Base-by-base conservation (phyloP, 305 asterid genomes). In the Ilex paraguariensis region DNA sequence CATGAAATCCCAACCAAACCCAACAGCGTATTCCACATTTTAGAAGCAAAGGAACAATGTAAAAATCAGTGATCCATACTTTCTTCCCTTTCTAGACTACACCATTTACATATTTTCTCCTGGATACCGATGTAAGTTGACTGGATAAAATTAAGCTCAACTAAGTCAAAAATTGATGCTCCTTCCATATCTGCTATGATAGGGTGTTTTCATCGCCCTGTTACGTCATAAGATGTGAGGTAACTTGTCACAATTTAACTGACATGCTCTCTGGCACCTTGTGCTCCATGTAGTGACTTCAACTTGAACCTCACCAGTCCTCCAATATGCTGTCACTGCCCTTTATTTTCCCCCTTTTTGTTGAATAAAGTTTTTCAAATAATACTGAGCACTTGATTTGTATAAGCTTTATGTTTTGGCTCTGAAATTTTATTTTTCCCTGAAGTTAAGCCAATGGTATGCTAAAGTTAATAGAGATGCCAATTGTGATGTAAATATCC, bases 401-500 rank as follows among this genome's bases (percentile, higher is more conserved):
- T 51, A 60, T 4, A 31, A 36, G 54, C 64, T 53, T 50, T 59
- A 56, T 14, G 14, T 49, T 7, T 5, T 49, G 53, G 1, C 53
- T 49, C 11, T 12, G 16, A 49, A 49, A 49, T 12, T 12, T 49
- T 49, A 11, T 49, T 49, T 57, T 42, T 63, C 45, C 60, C 55
- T 54, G 33, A 56, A 56, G 4, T 12, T 7, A 2, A 12, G 14
- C 6, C 7, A 49, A 49, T 3, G 6, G 42, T 36, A 4, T 36
- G 53, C 14, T 49, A 49, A 1, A 49, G 53, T n/a, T 49, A 49
- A n/a, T 52, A 7, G 6, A 60, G 57, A 45, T 70, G 57, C 66
- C 31, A 67, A 54, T 52, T 56, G 36, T 61, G 53, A 30, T 51
- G 56, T 57, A 73, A 67, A 56, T 31, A n/a, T 10, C 30, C 57